Conservation (phyloP, 441 rosid species). For the Jatropha multifida region DNA sequence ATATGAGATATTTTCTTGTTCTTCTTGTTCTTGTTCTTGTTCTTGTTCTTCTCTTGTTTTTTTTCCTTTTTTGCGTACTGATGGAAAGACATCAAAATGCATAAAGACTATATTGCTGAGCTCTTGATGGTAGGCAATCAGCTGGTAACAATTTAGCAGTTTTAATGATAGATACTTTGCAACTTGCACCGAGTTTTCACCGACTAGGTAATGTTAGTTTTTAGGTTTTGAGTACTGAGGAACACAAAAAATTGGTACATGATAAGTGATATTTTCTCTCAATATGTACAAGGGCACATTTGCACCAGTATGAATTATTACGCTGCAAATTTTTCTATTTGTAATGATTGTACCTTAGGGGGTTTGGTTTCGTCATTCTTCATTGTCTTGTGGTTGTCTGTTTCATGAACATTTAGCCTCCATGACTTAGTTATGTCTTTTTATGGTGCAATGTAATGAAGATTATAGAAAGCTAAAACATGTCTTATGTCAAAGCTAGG, state of each 20-base stretch:
- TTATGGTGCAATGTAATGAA: neutral
- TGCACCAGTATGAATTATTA: neutral
- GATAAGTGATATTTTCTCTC: conserved; percentile 1
- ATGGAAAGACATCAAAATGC: neutral
- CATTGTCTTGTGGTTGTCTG: neutral
- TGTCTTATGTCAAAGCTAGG: neutral
- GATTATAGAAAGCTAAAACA: neutral
- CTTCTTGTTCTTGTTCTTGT: no score
- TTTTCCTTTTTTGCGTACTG: neutral
- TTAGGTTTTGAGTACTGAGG: neutral
- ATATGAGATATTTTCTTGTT: no score
- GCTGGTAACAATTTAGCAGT: neutral
- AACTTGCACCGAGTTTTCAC: neutral
- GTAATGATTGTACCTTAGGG: neutral
- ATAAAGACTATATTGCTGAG: neutral
- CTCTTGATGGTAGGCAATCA: neutral
- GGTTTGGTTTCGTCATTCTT: neutral
- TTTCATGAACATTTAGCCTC: neutral
- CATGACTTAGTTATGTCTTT: neutral
- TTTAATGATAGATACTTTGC: neutral
- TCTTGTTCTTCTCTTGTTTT: no score
- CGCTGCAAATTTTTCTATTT: neutral
- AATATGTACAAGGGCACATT: neutral
- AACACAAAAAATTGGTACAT: neutral
- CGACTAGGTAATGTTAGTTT: no score